Evolutionary conservation across 2,329 filamentous ascomycete species (phyloP).

Genomic region (Fusarium nurragi): DNA sequence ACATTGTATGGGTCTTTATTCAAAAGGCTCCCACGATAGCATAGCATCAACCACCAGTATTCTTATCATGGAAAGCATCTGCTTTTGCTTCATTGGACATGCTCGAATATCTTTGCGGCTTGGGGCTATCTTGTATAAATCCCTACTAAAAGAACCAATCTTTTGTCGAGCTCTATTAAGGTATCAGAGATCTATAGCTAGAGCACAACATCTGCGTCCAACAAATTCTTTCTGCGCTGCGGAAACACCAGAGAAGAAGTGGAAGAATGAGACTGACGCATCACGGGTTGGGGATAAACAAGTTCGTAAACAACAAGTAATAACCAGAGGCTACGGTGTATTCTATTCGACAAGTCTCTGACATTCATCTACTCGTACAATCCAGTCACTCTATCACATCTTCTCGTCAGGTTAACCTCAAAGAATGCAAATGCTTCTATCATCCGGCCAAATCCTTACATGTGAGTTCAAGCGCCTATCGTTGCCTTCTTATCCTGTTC

Average conservation of each 20-base stretch:
- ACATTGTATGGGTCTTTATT: fast-evolving
- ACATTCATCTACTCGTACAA: background rate
- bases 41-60: background rate
- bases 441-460: background rate
- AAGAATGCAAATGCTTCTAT: background rate
- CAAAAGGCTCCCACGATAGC: fast-evolving
- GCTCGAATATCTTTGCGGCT: background rate
- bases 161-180: conserved; percentile 19
- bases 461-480: background rate
- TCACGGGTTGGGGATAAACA: background rate
- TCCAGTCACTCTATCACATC: background rate
- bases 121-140: background rate
- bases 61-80: background rate
- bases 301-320: fast-evolving
- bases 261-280: too few species aligned
- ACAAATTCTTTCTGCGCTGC: background rate
- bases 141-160: background rate
- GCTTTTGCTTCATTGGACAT: fast-evolving
- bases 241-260: too few species aligned
- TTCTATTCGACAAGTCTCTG: fast-evolving
- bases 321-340: fast-evolving
- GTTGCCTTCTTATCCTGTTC: background rate
- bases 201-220: background rate
- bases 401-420: background rate
- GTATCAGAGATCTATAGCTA: conserved; percentile 17